Evolutionary conservation across 192 early-diverging fungal species (phyloP).

Genomic region (Rhizoclosmatium globosum): DNA sequence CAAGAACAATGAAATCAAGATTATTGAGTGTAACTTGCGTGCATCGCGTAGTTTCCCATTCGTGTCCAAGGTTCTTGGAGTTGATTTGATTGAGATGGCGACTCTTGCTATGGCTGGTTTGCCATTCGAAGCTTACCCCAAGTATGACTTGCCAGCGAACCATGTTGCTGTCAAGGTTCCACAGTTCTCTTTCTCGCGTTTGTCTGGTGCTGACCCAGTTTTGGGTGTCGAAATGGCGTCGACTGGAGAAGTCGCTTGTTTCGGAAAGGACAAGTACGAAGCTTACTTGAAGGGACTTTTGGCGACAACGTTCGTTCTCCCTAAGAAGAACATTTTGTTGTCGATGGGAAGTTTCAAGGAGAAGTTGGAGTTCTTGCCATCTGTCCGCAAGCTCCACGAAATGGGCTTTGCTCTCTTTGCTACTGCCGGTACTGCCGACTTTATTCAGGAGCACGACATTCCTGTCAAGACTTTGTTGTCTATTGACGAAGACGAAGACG

Average conservation of each 20-base stretch:
- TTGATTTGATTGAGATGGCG: conserved; percentile 97
- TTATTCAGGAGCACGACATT: conserved; percentile 93
- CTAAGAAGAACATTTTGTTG: conserved; percentile 94
- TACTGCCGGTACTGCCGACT: conserved; percentile 96
- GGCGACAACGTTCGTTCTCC: conserved; percentile 90
- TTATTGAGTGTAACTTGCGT: conserved; percentile 99
- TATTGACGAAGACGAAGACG: conserved; percentile 65
- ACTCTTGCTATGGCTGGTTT: conserved; percentile 91
- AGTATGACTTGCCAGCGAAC: conserved; percentile 71
- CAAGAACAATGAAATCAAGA: conserved; percentile 99
- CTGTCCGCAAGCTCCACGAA: conserved; percentile 82
- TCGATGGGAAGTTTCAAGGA: conserved; percentile 99
- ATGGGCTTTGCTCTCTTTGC: conserved; percentile 94
- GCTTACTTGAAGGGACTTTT: conserved; percentile 96
- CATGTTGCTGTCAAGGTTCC: conserved; percentile 95
- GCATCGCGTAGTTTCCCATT: conserved; percentile 98
- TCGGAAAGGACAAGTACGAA: conserved; percentile 97
- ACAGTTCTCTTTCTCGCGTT: conserved; percentile 96
- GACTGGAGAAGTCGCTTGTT: conserved; percentile 98
- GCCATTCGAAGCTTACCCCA: conserved; percentile 83
- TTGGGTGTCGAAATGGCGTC: conserved; percentile 99
- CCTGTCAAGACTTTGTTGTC: conserved; percentile 91
- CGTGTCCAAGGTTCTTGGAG: conserved; percentile 93
- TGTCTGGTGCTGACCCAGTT: conserved; percentile 96
- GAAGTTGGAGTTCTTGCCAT: conserved; percentile 94